A percentile compares a stretch with the other conserved stretches of the same genome.
Conservation (phyloP, 306 rosid genomes). For the Begonia peltatifolia region DNA sequence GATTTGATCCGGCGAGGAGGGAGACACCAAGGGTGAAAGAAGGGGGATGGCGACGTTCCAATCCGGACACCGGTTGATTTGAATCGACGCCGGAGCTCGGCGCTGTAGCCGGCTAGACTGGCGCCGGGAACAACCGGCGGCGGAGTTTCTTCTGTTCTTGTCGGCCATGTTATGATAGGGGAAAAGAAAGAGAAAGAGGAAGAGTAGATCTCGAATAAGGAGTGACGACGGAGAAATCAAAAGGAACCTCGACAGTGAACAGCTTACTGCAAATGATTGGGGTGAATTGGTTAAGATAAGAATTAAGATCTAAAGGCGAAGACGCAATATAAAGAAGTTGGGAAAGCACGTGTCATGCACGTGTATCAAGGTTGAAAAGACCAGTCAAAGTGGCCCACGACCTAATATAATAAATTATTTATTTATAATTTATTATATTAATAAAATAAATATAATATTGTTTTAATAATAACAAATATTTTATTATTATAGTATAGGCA, state of each 20-base stretch:
- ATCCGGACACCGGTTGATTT: constrained; percentile 35
- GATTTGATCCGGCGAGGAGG: constrained; percentile 21
- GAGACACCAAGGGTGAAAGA: constrained; percentile 63
- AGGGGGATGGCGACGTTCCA: constrained; percentile 96
- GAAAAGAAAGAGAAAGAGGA: not conserved
- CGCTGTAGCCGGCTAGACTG: constrained; percentile 61
- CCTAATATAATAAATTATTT: too few relatives aligned
- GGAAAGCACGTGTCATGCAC: constrained; percentile 1
- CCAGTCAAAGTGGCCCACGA: too few relatives aligned
- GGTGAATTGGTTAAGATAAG: not conserved
- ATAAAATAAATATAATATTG: too few relatives aligned
- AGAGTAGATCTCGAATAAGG: not conserved
- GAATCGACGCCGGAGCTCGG: constrained; percentile 68
- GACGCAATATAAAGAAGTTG: not conserved
- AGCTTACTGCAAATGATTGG: not conserved
- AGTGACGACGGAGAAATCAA: not conserved
- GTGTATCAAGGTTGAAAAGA: not conserved
- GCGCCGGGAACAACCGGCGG: constrained; percentile 4
- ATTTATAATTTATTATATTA: too few relatives aligned
- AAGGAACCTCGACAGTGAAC: not conserved
- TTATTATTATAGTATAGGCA: too few relatives aligned
- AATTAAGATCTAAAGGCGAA: not conserved
- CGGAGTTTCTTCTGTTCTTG: constrained; percentile 10
- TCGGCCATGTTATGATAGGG: constrained; percentile 36
- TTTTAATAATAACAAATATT: too few relatives aligned